Conservation (phyloP, 2,329 filamentous ascomycete species). For the Talaromyces piceae region DNA sequence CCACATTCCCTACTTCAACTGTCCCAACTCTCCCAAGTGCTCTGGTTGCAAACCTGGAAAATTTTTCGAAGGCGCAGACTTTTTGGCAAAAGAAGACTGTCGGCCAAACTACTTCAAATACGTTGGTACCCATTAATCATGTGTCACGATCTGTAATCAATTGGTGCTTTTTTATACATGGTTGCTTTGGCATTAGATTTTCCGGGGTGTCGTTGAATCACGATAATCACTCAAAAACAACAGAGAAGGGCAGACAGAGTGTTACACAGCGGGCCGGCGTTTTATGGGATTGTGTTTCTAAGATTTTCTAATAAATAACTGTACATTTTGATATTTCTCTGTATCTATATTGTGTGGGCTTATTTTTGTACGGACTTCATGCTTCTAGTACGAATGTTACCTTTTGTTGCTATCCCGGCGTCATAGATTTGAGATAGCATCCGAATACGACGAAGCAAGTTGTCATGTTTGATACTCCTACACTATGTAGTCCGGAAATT, state of each 20-base stretch:
- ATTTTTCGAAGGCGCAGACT: constrained; percentile 81
- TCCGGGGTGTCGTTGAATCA: neutral
- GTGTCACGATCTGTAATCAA: neutral
- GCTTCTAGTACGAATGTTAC: neutral
- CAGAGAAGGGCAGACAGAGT: neutral
- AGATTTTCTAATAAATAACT: neutral
- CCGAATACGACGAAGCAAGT: neutral
- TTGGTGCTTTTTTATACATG: constrained; percentile 1
- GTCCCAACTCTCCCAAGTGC: constrained; percentile 92
- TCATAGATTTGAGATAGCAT: neutral
- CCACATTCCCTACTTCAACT: constrained; percentile 98
- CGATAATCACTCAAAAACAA: neutral
- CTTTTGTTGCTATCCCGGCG: neutral
- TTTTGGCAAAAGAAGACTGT: constrained; percentile 85
- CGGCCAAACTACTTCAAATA: constrained; percentile 96
- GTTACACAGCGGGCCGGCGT: neutral
- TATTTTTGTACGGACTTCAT: neutral
- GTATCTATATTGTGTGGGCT: neutral
- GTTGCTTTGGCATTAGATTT: neutral
- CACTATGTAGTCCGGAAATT: too few relatives aligned
- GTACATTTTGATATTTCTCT: neutral
- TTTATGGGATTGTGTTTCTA: neutral
- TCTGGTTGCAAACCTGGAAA: constrained; percentile 77
- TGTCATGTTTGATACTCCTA: too few relatives aligned
- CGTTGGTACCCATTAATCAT: constrained; percentile 63